Percentiles rank a stretch among this genome's conserved stretches.
phyloP scores from a whole-genome alignment of 306 rosid genomes.

The Malus sieversii region DNA sequence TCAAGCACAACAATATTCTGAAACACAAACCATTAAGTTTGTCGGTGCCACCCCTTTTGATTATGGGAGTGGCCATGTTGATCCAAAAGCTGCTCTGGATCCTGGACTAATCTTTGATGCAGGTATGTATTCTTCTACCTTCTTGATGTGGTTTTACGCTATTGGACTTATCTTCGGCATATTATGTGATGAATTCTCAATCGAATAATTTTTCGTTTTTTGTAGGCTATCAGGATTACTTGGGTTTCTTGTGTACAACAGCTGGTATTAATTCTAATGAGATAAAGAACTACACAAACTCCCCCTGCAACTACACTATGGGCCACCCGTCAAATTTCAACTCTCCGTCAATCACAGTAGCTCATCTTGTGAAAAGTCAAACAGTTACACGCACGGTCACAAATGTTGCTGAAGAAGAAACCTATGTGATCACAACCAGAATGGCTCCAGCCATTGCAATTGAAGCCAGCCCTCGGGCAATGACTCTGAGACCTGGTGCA shows the following conservation, averaged over 20 bases:
- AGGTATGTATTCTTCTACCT: conserved; percentile 39
- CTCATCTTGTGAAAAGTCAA: conserved; percentile 74
- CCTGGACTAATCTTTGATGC: conserved; percentile 97
- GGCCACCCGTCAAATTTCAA: conserved; percentile 80
- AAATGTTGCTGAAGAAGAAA: conserved; percentile 85
- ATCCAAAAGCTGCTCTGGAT: conserved; percentile 93
- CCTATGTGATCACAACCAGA: conserved; percentile 67
- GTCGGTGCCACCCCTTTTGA: conserved; percentile 85
- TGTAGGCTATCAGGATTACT: conserved; percentile 78
- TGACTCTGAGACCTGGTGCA: conserved; percentile 66
- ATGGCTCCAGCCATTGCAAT: conserved; percentile 87
- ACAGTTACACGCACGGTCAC: conserved; percentile 69
- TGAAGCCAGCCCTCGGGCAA: conserved; percentile 75
- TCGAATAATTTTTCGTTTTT: not conserved
- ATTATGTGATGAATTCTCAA: not conserved
- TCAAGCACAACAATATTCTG: conserved; percentile 86
- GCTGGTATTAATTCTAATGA: conserved; percentile 66
- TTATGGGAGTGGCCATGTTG: conserved; percentile 95
- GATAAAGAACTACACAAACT: conserved; percentile 62
- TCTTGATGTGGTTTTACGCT: not conserved
- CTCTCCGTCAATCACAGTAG: conserved; percentile 74
- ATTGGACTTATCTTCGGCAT: not conserved
- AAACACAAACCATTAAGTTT: conserved; percentile 66
- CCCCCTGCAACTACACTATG: conserved; percentile 67
- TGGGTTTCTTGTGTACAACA: conserved; percentile 95